Conservation (phyloP, 2,329 filamentous ascomycete species). For the Diaporthe caulivora region DNA sequence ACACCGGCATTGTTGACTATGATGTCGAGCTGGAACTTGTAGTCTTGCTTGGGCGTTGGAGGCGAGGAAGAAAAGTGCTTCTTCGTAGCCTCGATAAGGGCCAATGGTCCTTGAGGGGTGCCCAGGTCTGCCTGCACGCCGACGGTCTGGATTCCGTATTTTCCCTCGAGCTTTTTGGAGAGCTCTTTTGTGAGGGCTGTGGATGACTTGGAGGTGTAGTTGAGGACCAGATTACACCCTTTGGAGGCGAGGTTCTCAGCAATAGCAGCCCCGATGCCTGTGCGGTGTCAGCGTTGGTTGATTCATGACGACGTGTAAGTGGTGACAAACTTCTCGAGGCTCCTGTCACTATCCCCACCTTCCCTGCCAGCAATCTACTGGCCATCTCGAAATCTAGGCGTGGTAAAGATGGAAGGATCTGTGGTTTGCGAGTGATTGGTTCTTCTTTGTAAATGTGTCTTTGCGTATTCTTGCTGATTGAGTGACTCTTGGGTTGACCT, state of each 20-base stretch:
- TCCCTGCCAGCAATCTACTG: constrained; percentile 38
- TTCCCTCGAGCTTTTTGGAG: constrained; percentile 67
- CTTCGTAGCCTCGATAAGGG: constrained; percentile 70
- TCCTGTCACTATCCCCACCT: constrained; percentile 42
- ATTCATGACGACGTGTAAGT: background rate
- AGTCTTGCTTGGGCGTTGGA: constrained; percentile 45
- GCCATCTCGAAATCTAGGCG: constrained; percentile 31
- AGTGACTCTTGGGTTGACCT: background rate
- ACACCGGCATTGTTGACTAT: constrained; percentile 89
- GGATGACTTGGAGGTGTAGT: constrained; percentile 70
- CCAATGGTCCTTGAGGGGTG: constrained; percentile 68
- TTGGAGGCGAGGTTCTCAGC: constrained; percentile 79
- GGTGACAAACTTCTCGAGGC: constrained; percentile 76
- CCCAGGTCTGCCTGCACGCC: constrained; percentile 80
- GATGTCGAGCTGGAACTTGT: constrained; percentile 79
- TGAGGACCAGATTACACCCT: constrained; percentile 76
- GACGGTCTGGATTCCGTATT: constrained; percentile 71
- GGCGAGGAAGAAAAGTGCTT: constrained; percentile 67
- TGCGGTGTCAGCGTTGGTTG: constrained; percentile 35
- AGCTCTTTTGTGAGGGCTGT: constrained; percentile 66
- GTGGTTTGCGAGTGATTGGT: background rate
- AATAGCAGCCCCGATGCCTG: constrained; percentile 77
- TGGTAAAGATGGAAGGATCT: no score
- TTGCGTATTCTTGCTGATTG: background rate
- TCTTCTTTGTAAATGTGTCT: background rate